Conservation (phyloP, 2,329 filamentous ascomycete species). For the Dothideomycetidae sp. region DNA sequence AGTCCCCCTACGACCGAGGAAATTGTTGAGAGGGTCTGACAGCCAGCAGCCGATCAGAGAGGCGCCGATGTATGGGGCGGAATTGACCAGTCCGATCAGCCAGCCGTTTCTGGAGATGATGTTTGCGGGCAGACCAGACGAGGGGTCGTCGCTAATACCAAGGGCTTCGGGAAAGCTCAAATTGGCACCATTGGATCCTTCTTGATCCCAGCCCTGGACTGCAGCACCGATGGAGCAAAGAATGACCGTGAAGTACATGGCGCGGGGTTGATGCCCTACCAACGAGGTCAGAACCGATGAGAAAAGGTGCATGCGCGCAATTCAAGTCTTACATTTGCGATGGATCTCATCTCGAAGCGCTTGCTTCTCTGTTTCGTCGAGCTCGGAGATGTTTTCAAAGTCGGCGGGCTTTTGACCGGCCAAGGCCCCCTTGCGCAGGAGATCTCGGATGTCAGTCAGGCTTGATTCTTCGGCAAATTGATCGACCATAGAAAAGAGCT, state of each 20-base stretch:
- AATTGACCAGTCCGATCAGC: conserved; percentile 55
- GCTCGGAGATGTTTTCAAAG: conserved; percentile 47
- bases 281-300: too few relatives aligned
- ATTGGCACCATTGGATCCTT: conserved; percentile 35
- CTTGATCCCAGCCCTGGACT: conserved; percentile 48
- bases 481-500: conserved; percentile 41
- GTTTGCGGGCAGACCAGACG: conserved; percentile 16
- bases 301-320: not conserved
- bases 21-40: conserved; percentile 18
- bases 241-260: conserved; percentile 50
- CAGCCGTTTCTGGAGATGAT: conserved; percentile 36
- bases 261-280: conserved; percentile 37
- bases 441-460: conserved; percentile 41
- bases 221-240: conserved; percentile 56
- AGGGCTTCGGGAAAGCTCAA: conserved; percentile 45
- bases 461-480: conserved; percentile 47
- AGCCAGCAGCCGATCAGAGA: conserved; percentile 10
- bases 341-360: conserved; percentile 45
- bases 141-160: conserved; percentile 28
- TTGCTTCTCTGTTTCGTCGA: conserved; percentile 45
- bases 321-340: conserved; percentile 45
- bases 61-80: conserved; percentile 36
- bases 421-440: conserved; percentile 57
- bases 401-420: conserved; percentile 53
- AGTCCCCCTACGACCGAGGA: conserved; percentile 22